Evolutionary conservation across 2,329 filamentous ascomycete genomes (phyloP).

Genomic region (Raffaelea deltoideospora): DNA sequence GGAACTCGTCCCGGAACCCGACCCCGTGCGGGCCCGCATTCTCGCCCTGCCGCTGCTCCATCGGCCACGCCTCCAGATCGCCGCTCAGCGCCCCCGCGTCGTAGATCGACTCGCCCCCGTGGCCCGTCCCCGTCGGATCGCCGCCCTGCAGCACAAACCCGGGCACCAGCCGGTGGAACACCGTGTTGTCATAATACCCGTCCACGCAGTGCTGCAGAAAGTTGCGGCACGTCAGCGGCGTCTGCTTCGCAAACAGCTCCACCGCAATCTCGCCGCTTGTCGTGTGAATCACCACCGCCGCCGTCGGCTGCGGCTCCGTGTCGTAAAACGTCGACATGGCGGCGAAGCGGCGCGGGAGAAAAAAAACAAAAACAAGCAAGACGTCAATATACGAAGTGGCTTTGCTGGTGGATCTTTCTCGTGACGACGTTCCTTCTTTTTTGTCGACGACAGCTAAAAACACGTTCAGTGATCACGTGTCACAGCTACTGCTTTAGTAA

Average conservation of each 20-base stretch:
- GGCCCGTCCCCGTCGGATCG: slow-evolving; percentile 83
- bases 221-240: slow-evolving; percentile 80
- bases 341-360: background rate
- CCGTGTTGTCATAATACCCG: slow-evolving; percentile 85
- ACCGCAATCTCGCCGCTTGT: slow-evolving; percentile 78
- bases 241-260: slow-evolving; percentile 90
- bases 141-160: slow-evolving; percentile 91
- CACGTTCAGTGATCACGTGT: no score
- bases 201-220: slow-evolving; percentile 92
- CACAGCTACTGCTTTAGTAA: no score
- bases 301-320: slow-evolving; percentile 86
- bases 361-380: background rate
- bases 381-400: background rate
- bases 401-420: no score
- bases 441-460: no score
- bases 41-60: slow-evolving; percentile 46
- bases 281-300: slow-evolving; percentile 80
- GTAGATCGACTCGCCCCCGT: slow-evolving; percentile 84
- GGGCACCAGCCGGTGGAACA: slow-evolving; percentile 85
- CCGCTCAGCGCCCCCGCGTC: slow-evolving; percentile 63
- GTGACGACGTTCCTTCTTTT: no score
- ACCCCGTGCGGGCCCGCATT: slow-evolving; percentile 45
- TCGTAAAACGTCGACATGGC: slow-evolving; percentile 83
- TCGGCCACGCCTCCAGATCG: slow-evolving; percentile 58
- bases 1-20: slow-evolving; percentile 71